A percentile compares a stretch with the other conserved stretches of the same genome.
These are phyloP conservation scores for Tolypocladium guangdongense DNA, from an alignment of 2,329 filamentous ascomycete species.

Conservation along the genomic window DNA sequence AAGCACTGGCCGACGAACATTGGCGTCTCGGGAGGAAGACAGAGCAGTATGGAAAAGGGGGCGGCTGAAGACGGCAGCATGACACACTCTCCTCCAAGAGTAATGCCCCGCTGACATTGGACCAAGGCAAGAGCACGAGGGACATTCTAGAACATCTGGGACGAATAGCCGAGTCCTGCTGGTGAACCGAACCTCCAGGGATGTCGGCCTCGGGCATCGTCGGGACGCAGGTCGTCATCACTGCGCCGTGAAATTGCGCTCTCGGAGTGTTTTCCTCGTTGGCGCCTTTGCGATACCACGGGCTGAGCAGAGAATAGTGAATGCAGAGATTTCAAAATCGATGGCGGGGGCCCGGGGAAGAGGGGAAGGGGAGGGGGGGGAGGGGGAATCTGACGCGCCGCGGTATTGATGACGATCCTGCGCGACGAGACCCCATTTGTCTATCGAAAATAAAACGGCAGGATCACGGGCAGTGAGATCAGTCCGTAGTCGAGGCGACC, in stretches of 20 bases:
- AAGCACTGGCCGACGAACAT: not conserved
- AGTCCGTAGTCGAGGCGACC: not conserved
- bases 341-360: not conserved
- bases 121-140: not conserved
- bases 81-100: no score
- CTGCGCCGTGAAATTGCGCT: not conserved
- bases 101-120: not conserved
- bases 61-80: not conserved
- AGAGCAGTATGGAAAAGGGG: not conserved
- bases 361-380: no score
- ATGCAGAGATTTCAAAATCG: not conserved
- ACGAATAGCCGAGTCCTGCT: not conserved
- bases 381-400: not conserved
- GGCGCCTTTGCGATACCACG: not conserved
- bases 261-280: not conserved
- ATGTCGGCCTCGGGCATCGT: not conserved
- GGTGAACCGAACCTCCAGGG: not conserved
- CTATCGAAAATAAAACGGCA: no score
- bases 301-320: not conserved
- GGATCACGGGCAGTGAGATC: no score
- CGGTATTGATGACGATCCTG: not conserved
- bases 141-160: not conserved
- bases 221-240: not conserved
- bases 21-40: not conserved
- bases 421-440: not conserved